phyloP scores from a whole-genome alignment of 306 rosid species.

The Dryas alaskensis region DNA sequence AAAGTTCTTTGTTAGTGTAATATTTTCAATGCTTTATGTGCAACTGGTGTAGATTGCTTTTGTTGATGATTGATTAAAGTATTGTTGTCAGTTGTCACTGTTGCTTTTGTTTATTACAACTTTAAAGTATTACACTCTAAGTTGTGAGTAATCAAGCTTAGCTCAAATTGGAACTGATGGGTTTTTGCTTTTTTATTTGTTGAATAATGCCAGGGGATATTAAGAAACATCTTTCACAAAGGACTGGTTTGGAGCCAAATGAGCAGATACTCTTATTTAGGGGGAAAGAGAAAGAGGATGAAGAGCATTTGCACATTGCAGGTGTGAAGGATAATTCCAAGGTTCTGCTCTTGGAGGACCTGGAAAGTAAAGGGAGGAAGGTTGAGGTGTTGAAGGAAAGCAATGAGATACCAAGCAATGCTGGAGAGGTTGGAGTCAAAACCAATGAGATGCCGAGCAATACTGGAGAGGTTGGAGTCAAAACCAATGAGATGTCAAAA shows the following conservation, averaged over 20 bases:
- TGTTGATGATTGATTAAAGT: neutral
- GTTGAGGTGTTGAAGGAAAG: slow-evolving; percentile 47
- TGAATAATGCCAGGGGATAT: slow-evolving; percentile 58
- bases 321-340: slow-evolving; percentile 80
- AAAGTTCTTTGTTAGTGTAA: too few species aligned
- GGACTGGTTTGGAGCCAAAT: slow-evolving; percentile 60
- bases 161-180: slow-evolving; percentile 17
- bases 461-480: slow-evolving; percentile 30
- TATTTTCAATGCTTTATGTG: neutral
- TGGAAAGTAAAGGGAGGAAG: slow-evolving; percentile 49
- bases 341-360: slow-evolving; percentile 61
- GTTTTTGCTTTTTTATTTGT: slow-evolving; percentile 22
- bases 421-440: slow-evolving; percentile 27
- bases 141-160: neutral
- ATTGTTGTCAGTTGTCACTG: neutral
- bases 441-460: slow-evolving; percentile 44
- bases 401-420: slow-evolving; percentile 49
- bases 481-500: slow-evolving; percentile 45
- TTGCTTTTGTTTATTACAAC: too few species aligned
- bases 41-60: neutral
- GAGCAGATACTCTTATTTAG: slow-evolving; percentile 68
- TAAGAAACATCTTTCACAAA: slow-evolving; percentile 52
- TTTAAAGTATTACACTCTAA: too few species aligned
- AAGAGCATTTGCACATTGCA: slow-evolving; percentile 55
- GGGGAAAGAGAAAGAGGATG: slow-evolving; percentile 70